Percentiles rank a stretch among this genome's conserved stretches.
phyloP scores from a whole-genome alignment of 1,284 basidiomycete species.

The Irpex sp. region DNA sequence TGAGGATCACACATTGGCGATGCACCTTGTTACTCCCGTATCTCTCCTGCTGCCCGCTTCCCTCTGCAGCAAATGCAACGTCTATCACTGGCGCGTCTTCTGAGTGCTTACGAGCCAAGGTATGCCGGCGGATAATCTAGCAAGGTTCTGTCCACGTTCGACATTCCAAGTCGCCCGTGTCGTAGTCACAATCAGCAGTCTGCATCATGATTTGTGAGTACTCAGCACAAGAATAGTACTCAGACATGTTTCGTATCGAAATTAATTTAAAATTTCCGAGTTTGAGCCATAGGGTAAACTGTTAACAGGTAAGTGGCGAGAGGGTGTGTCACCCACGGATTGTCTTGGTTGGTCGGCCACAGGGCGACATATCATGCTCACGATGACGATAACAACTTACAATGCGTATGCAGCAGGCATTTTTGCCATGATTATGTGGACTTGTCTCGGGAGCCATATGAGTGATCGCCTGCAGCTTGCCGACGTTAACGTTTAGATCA shows the following conservation, averaged over 20 bases:
- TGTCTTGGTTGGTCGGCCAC: too few species aligned
- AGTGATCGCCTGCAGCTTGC: conserved; percentile 13
- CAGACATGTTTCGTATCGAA: too few species aligned
- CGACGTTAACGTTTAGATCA: conserved; percentile 12
- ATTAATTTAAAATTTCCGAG: too few species aligned
- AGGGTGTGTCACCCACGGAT: too few species aligned
- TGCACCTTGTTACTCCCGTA: not conserved
- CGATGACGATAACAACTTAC: too few species aligned
- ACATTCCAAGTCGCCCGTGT: not conserved
- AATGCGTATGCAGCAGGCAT: not conserved
- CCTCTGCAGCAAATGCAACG: not conserved
- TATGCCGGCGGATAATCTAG: too few species aligned
- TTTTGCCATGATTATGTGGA: not conserved
- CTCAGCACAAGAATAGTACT: too few species aligned
- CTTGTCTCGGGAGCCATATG: not conserved
- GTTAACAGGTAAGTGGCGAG: too few species aligned
- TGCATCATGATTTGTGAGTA: not conserved
- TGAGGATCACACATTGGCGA: not conserved
- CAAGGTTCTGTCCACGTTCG: too few species aligned
- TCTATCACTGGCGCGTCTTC: not conserved
- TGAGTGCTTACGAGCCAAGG: too few species aligned
- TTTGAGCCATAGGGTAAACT: too few species aligned
- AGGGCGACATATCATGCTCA: too few species aligned
- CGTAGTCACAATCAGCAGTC: not conserved
- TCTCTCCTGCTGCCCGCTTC: not conserved